Evolutionary conservation across 179 eudicot genomes (phyloP).

Genomic region (Camellia oleifera): DNA sequence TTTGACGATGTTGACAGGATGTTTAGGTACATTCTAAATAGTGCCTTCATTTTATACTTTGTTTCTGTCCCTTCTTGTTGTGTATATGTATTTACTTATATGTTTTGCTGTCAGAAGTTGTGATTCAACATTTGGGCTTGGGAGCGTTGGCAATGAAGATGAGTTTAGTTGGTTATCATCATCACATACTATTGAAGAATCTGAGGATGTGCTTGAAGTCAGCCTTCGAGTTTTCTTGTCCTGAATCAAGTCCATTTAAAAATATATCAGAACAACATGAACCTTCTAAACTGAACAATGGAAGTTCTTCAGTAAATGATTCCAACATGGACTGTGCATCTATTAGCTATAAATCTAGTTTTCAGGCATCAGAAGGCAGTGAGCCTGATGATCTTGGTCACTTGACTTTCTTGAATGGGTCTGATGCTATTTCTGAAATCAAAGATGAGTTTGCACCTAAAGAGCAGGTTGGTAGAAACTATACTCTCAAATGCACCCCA

Average conservation of each 20-base stretch:
- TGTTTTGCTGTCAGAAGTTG: slow-evolving; percentile 50
- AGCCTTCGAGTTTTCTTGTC: slow-evolving; percentile 38
- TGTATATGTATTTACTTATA: slow-evolving; percentile 11
- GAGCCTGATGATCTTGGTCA: slow-evolving; percentile 22
- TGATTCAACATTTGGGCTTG: slow-evolving; percentile 79
- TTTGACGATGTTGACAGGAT: slow-evolving; percentile 90
- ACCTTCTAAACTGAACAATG: slow-evolving; percentile 18
- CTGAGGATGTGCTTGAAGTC: slow-evolving; percentile 47
- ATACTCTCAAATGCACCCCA: background rate
- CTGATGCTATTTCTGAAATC: slow-evolving; percentile 24
- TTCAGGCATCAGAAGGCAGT: slow-evolving; percentile 28
- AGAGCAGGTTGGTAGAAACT: slow-evolving; percentile 24
- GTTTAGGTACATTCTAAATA: slow-evolving; percentile 55
- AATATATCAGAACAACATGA: slow-evolving; percentile 26
- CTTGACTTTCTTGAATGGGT: slow-evolving; percentile 24
- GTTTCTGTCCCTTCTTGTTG: background rate
- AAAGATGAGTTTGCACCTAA: slow-evolving; percentile 27
- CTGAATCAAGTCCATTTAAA: slow-evolving; percentile 36
- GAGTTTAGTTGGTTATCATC: slow-evolving; percentile 68
- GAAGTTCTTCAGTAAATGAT: slow-evolving; percentile 16
- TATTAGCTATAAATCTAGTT: slow-evolving; percentile 27
- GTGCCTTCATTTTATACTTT: background rate
- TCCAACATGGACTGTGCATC: slow-evolving; percentile 22
- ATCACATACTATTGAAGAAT: slow-evolving; percentile 53
- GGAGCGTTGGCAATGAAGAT: slow-evolving; percentile 46